Evolutionary conservation across 2,329 filamentous ascomycete genomes (phyloP).

Genomic region (Colletotrichum sp.): DNA sequence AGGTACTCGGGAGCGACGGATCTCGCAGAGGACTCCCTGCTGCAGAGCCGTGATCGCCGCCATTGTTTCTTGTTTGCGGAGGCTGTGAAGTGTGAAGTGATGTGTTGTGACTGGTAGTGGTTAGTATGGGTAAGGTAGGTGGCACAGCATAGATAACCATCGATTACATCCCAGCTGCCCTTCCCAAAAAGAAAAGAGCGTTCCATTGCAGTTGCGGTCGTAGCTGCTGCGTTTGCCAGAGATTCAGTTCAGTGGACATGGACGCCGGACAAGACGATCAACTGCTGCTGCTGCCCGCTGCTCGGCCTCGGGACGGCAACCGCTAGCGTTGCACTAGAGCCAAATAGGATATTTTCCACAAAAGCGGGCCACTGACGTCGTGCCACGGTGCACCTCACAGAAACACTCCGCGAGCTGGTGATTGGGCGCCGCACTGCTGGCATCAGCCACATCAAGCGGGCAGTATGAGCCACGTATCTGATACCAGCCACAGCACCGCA

Average conservation of each 20-base stretch:
- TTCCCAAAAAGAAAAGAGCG: background rate
- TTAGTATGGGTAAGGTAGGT: background rate
- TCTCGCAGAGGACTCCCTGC: background rate
- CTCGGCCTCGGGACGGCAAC: background rate
- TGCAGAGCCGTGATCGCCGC: background rate
- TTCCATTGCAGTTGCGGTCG: background rate
- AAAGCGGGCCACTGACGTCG: constrained; percentile 7
- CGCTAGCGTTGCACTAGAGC: background rate
- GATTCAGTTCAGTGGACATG: background rate
- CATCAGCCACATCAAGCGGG: background rate
- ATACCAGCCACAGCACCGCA: background rate
- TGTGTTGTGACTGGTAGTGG: background rate
- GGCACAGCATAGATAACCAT: background rate
- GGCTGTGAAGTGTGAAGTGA: background rate
- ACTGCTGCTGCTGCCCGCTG: background rate
- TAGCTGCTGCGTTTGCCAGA: background rate
- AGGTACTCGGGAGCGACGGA: background rate
- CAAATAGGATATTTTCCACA: background rate
- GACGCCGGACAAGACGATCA: background rate
- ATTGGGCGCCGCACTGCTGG: background rate
- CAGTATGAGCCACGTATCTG: background rate
- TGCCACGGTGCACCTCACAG: background rate
- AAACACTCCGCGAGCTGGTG: background rate
- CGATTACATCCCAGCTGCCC: background rate
- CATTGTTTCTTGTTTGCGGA: background rate